Percentiles rank a stretch among this genome's conserved stretches.
Conservation (phyloP, 805 yeast genomes). For the Wickerhamomyces subpelliculosus region DNA sequence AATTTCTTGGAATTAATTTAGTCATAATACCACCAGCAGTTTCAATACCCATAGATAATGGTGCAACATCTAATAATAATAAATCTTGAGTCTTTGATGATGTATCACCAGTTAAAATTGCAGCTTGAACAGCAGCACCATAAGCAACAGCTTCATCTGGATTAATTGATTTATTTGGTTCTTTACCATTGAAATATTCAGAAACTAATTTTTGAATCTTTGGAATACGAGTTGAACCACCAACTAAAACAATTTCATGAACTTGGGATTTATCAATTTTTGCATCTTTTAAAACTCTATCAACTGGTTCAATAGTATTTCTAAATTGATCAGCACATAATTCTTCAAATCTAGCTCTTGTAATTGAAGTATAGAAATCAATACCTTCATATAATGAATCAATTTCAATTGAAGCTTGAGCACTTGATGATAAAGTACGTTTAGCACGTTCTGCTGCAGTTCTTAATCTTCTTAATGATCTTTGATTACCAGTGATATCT, state of each 20-base stretch:
- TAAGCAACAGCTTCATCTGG: conserved; percentile 99
- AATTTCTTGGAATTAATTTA: conserved; percentile 97
- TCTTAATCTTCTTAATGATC: conserved; percentile 97
- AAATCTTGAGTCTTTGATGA: conserved; percentile 97
- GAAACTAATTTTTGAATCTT: conserved; percentile 94
- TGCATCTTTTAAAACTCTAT: conserved; percentile 90
- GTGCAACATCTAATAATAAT: conserved; percentile 96
- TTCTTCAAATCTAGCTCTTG: conserved; percentile 99
- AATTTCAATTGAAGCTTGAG: conserved; percentile 94
- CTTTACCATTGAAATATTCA: conserved; percentile 97
- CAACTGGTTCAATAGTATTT: conserved; percentile 93
- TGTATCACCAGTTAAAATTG: conserved; percentile 94
- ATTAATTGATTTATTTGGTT: conserved; percentile 96
- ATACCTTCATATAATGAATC: conserved; percentile 95
- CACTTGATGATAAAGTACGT: conserved; percentile 96
- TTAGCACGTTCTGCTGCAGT: conserved; percentile 99
- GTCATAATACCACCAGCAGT: conserved; percentile 99
- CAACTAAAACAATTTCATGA: conserved; percentile 92
- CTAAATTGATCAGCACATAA: conserved; percentile 94
- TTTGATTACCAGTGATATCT: conserved; percentile 87
- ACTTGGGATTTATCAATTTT: conserved; percentile 89
- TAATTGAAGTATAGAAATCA: conserved; percentile 95
- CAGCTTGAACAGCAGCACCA: conserved; percentile 99
- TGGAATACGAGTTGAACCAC: conserved; percentile 99
- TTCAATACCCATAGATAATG: conserved; percentile 97